Base-by-base conservation (phyloP, 1,284 basidiomycete genomes). In the Ustilago loliicola region DNA sequence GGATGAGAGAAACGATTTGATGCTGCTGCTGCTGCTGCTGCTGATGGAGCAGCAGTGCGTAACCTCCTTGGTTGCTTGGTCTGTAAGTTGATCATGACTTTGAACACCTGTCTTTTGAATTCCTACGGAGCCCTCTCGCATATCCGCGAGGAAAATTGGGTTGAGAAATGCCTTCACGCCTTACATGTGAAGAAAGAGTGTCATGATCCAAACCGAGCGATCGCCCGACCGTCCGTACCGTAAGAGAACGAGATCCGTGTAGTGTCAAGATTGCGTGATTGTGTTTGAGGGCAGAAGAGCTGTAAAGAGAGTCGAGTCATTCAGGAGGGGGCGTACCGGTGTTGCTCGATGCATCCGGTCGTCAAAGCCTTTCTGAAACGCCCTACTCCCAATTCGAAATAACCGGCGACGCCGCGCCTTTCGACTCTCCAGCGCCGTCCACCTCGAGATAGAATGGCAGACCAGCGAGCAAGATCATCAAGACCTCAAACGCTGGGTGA, bases 51-150 rank as follows among this genome's bases (percentile, higher is more conserved):
- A 66, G 70, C 61, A 64, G 53, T 40, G 25, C 47, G 65, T 52
- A 65, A 63, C 61, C 66, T 55, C 34, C 42, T 59, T 73, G 71
- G 65, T 68, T 66, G 61, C 61, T 65, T 62, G 58, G 53, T 58
- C 25, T 25, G 63, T 47, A n/a, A 17, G 5, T 47, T 62, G 66
- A 77, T 77, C 65, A 72, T 62, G 61, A 21, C 45, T 40, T 54
- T 47, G 69, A 67, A 70, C 52, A 63, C 69, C 74, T 60, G 74
- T 77, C 74, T 61, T 19, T 67, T 70, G 15, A 17, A 48, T 70
- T 74, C 76, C 76, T 36, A 48, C 72, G 76, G 72, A 78, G 76
- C 76, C 76, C 76, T 78, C 76, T 78, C 76, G 72, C 76, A 67
- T 78, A 67, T 72, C 76, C 72, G 76, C 76, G 76, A 78, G 76